Evolutionary conservation across 441 rosid genomes (phyloP).

Genomic region (Breynia disticha): DNA sequence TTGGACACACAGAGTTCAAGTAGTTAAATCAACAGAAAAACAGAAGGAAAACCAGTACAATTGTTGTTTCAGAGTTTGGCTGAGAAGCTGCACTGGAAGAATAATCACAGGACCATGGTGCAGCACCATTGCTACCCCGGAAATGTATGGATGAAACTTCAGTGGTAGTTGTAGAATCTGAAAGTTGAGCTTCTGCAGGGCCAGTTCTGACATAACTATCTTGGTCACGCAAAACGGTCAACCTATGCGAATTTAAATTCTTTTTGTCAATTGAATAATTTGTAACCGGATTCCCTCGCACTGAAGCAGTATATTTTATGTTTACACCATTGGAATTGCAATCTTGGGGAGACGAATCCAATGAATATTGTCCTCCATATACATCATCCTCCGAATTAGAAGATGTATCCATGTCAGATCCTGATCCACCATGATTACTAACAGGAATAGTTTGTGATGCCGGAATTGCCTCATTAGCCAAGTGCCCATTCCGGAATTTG

Average conservation of each 20-base stretch:
- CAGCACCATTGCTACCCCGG: slow-evolving; percentile 23
- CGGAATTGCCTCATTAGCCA: slow-evolving; percentile 26
- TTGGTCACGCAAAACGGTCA: slow-evolving; percentile 10
- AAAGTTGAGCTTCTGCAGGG: slow-evolving; percentile 24
- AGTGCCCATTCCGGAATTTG: slow-evolving; percentile 30
- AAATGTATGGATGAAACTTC: slow-evolving; percentile 27
- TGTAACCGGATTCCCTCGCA: slow-evolving; percentile 9
- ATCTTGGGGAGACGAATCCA: slow-evolving; percentile 52
- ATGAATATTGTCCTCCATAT: slow-evolving; percentile 30
- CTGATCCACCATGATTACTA: slow-evolving; percentile 31
- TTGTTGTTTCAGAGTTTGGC: slow-evolving; percentile 12
- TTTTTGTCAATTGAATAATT: slow-evolving; percentile 11
- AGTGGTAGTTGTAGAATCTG: slow-evolving; percentile 46
- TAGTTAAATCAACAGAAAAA: background rate
- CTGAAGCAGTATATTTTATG: slow-evolving; percentile 15
- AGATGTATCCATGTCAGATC: slow-evolving; percentile 60
- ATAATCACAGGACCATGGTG: slow-evolving; percentile 21
- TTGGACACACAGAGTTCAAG: background rate
- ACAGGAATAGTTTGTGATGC: slow-evolving; percentile 23
- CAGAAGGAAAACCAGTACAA: slow-evolving; percentile 26
- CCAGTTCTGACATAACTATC: slow-evolving; percentile 15
- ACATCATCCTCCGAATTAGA: slow-evolving; percentile 58
- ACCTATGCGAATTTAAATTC: slow-evolving; percentile 19
- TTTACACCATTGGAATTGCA: slow-evolving; percentile 23
- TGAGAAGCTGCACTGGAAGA: slow-evolving; percentile 25